Conservation (phyloP, 139 green algal species). For the Volvox africanus region DNA sequence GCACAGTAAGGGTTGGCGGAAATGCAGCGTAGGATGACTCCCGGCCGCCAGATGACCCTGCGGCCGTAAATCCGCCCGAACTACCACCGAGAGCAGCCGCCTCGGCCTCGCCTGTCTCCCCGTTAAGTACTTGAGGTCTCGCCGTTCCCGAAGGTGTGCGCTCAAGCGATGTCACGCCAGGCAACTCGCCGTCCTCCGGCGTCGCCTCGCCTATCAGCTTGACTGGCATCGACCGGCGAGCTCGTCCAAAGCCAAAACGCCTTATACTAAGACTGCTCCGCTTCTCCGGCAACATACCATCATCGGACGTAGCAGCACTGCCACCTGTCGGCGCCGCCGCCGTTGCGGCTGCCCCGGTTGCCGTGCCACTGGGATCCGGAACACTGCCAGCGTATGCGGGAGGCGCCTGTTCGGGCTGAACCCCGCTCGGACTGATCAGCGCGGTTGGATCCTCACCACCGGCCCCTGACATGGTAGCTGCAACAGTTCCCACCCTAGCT, state of each 20-base stretch:
- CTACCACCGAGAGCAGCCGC: not conserved
- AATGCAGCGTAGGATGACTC: not conserved
- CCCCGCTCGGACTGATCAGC: not conserved
- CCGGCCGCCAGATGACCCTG: not conserved
- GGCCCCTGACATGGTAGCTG: not conserved
- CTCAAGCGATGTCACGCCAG: not conserved
- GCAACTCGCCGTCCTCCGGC: conserved; percentile 25
- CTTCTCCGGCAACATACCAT: not conserved
- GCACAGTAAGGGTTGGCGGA: not conserved
- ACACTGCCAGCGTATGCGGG: not conserved
- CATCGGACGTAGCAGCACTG: not conserved
- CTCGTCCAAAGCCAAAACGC: conserved; percentile 36
- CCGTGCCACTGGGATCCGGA: not conserved
- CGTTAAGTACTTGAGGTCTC: not conserved
- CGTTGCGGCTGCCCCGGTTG: not conserved
- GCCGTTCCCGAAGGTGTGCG: not conserved
- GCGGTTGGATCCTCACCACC: not conserved
- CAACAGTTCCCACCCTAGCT: not conserved
- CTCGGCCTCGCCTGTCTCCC: not conserved
- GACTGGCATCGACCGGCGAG: conserved; percentile 14
- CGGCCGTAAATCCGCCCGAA: not conserved
- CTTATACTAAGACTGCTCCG: conserved; percentile 15
- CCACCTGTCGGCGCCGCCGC: not conserved
- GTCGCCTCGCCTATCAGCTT: not conserved
- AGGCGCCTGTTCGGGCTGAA: not conserved